These are phyloP conservation scores for Neonectria ditissima DNA, from an alignment of 2,329 filamentous ascomycete species.

Conservation along the genomic window DNA sequence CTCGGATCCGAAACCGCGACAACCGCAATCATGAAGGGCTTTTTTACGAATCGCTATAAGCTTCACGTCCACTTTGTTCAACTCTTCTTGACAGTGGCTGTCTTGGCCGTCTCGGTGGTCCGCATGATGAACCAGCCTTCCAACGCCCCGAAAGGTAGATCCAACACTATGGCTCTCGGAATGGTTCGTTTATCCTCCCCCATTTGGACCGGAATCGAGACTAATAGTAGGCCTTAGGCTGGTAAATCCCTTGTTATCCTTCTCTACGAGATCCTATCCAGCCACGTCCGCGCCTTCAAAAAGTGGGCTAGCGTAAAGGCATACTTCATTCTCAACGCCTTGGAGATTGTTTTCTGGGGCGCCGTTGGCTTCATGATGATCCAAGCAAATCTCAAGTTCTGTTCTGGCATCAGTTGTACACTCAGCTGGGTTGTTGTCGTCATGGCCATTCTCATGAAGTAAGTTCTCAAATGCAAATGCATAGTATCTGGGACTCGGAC, in stretches of 20 bases:
- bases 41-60: conserved; percentile 15
- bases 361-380: conserved; percentile 28
- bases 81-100: background rate
- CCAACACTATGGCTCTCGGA: conserved; percentile 22
- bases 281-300: conserved; percentile 48
- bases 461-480: background rate
- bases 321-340: conserved; percentile 53
- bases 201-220: too few relatives aligned
- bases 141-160: conserved; percentile 6
- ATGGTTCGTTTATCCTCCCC: conserved; percentile 5
- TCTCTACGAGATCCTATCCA: conserved; percentile 54
- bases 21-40: too few relatives aligned
- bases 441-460: conserved; percentile 7
- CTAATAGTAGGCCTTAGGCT: conserved; percentile 32
- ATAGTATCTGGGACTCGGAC: background rate
- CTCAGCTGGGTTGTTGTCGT: conserved; percentile 26
- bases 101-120: conserved; percentile 13
- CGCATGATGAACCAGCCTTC: conserved; percentile 9
- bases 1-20: too few relatives aligned
- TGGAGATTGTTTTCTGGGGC: conserved; percentile 59
- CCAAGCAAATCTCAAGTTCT: conserved; percentile 21
- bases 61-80: conserved; percentile 17
- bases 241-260: conserved; percentile 56
- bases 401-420: conserved; percentile 20
- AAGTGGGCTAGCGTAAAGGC: conserved; percentile 56